A percentile compares a stretch with the other conserved stretches of the same genome.
Conservation (phyloP, 306 rosid species). For the Rosa persica region DNA sequence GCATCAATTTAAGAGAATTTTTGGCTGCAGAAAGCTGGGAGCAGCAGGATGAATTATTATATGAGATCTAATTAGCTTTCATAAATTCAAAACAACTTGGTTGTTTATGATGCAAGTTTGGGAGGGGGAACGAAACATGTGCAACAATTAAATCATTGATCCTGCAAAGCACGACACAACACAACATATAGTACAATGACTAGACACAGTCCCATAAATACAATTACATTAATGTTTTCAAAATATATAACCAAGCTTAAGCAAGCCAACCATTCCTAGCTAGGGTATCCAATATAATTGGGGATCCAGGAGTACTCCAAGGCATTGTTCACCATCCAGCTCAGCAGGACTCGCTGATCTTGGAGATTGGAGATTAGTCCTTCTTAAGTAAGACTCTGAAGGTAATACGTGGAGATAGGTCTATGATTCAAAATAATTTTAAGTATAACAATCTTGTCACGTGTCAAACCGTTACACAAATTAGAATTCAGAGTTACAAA, state of each 20-base stretch:
- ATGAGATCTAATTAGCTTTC: neutral
- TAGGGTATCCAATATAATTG: neutral
- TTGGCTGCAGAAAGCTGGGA: neutral
- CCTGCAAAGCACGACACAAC: neutral
- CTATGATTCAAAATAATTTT: too few relatives aligned
- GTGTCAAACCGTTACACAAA: too few relatives aligned
- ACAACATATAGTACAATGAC: neutral
- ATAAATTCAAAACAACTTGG: neutral
- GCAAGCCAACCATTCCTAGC: neutral
- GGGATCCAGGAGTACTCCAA: neutral
- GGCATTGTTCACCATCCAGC: neutral
- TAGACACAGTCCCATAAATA: neutral
- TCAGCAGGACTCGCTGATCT: neutral
- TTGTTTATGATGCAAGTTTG: neutral
- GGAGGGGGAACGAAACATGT: neutral
- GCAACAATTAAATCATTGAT: slow-evolving; percentile 1
- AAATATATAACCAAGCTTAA: neutral
- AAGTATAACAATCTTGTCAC: too few relatives aligned
- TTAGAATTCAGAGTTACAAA: too few relatives aligned
- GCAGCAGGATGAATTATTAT: neutral
- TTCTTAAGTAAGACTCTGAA: too few relatives aligned
- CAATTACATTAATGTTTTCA: neutral
- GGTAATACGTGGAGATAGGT: too few relatives aligned
- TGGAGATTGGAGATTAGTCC: neutral
- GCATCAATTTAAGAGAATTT: neutral